Evolutionary conservation across 805 yeast species (phyloP), one percentile per base, ranked within the genome.

Genomic region (Wickerhamomyces kurtzmanii): DNA sequence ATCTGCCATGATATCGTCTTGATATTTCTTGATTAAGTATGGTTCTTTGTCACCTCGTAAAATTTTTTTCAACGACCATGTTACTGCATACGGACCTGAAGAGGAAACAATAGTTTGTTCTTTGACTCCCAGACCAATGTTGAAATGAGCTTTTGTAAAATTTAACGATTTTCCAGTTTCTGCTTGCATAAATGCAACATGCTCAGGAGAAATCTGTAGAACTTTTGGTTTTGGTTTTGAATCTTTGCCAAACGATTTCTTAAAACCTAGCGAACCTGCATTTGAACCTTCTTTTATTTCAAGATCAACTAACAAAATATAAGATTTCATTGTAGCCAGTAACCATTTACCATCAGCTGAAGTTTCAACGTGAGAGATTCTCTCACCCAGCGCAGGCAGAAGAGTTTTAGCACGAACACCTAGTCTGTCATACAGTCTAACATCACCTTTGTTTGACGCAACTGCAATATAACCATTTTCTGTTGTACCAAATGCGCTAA

Each of bases 341-440:
- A 85, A 45, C 79, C 85, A 86, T 40, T 71, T 63, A 34, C 95
- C 95, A 48, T 81, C 87, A 13, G 79, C 70, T 5, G 93, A 74
- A 1, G 71, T 73, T 33, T 81, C 87, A 12, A 82, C 41, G 14
- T 81, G 80, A 22, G 65, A 54, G 28, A 81, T 70, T 3, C 72
- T 59, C 40, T 85, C 93, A 15, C 95, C 95, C 21, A 85, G 57
- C 0, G 91, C 85, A 3, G 95, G 95, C 18, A 86, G 56, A 15
- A 69, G 64, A 2, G 91, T 75, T 57, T 80, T 82, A 2, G 94
- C 94, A 39, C 68, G 70, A 32, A 69, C 63, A 10, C 94, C 94
- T 10, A 84, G 45, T 33, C 68, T 58, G 51, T 84, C 83, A 47
- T 70, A 84, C 23, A 86, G 60, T 35, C 85, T 66, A 24, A 86